phyloP scores from a whole-genome alignment of 1,139 yeast genomes.

The Nakaseomyces uthaithaninus region DNA sequence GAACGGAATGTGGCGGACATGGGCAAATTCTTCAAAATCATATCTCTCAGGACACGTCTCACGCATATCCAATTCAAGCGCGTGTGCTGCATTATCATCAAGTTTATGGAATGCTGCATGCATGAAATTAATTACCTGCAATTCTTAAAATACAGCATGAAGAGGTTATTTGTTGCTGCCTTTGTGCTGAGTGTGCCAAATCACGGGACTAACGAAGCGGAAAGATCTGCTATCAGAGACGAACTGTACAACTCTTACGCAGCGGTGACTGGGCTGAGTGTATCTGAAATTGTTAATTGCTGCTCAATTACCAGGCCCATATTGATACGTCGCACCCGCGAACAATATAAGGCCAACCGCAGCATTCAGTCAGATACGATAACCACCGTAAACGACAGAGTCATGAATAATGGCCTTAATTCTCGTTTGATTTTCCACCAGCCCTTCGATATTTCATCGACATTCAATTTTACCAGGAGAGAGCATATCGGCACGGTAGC shows the following conservation, averaged over 20 bases:
- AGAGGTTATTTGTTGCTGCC: slow-evolving; percentile 20
- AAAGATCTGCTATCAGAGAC: slow-evolving; percentile 16
- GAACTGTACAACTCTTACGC: slow-evolving; percentile 15
- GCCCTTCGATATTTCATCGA: slow-evolving; percentile 2
- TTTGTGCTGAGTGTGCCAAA: slow-evolving; percentile 21
- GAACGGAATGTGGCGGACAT: slow-evolving; percentile 1
- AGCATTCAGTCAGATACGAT: not conserved
- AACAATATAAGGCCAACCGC: slow-evolving; percentile 10
- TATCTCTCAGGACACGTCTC: slow-evolving; percentile 17
- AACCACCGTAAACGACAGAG: not conserved
- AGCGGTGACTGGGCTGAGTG: slow-evolving; percentile 19
- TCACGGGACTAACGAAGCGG: slow-evolving; percentile 11
- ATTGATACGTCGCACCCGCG: slow-evolving; percentile 16
- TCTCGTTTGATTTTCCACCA: slow-evolving; percentile 3
- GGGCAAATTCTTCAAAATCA: slow-evolving; percentile 13
- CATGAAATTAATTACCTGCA: slow-evolving; percentile 20
- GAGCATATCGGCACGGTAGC: not conserved
- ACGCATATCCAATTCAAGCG: slow-evolving; percentile 21
- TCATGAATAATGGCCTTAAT: not conserved
- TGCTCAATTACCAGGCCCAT: slow-evolving; percentile 25
- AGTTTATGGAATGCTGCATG: slow-evolving; percentile 21
- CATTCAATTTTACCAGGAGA: slow-evolving; percentile 3
- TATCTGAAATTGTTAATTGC: slow-evolving; percentile 21
- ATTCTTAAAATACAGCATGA: slow-evolving; percentile 17
- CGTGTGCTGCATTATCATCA: slow-evolving; percentile 22